Evolutionary conservation across 148 eudicot genomes (phyloP), one percentile per base, ranked within the genome.

Genomic region (Persicaria tinctoria): DNA sequence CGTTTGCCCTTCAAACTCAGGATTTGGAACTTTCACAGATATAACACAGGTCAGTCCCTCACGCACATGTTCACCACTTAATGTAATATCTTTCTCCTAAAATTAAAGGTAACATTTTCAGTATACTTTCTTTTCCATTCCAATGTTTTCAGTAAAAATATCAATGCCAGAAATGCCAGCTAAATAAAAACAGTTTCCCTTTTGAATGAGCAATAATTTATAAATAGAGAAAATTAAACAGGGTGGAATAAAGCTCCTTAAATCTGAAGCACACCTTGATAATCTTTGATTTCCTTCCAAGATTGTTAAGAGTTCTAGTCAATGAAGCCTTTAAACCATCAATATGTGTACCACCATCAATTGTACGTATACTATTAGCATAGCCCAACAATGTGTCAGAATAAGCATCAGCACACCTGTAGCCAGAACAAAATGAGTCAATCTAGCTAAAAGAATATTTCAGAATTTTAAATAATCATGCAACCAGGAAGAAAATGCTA

Each of bases 1-100:
- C 47, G 99, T 95, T 82, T 95, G 98, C 74, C 98, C 98, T 87
- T 92, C 99, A 82, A 95, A 95, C 82, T 95, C 99, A 13, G 99
- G 99, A 83, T 92, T 84, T 45, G 92, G 90, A 79, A 92, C 96
- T 90, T 95, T 95, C 74, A 95, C 97, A 3, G 97, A 95, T 55
- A 95, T 80, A 48, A 95, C 85, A 78, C 96, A 92, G 20, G 97
- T 92, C 72, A 95, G 78, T 73, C 99, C 97, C 84, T 95, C 97
- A 84, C 96, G 83, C 46, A 95, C 89, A 76, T 95, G 97, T 76
- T 95, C 99, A 6, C 97, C 97, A 70, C 97, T 95, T 79, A 95
- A 86, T 78, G 86, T 87, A 49, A 89, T 74, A 51, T 95, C 97
- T 80, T 92, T 95, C 70, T 90, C 98, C 97, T 95, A 84, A 23